Evolutionary conservation across 768 basidiomycete species (phyloP).

Genomic region (Boletus sensibilis): DNA sequence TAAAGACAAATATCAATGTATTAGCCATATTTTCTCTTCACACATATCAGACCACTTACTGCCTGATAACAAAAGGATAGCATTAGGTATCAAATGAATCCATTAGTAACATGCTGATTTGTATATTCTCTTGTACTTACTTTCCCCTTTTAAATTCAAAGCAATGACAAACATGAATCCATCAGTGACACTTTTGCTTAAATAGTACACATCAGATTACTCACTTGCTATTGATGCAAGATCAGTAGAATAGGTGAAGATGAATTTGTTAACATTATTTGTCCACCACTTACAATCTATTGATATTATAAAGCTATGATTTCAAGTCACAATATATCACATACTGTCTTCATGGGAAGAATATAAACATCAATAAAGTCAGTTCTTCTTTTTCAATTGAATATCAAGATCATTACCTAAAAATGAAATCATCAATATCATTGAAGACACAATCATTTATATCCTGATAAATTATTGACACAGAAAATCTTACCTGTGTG

Average conservation of each 20-base stretch:
- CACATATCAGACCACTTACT: too few species aligned
- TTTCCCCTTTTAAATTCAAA: too few species aligned
- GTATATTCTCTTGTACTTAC: too few species aligned
- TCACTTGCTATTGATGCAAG: too few species aligned
- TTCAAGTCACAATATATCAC: neutral
- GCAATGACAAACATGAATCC: too few species aligned
- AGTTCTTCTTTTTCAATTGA: neutral
- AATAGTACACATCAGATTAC: too few species aligned
- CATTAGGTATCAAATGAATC: too few species aligned
- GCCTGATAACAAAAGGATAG: too few species aligned
- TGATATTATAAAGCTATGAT: neutral
- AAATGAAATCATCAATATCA: neutral
- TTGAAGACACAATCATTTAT: neutral
- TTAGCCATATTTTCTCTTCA: too few species aligned
- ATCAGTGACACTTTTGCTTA: too few species aligned
- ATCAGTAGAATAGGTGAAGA: too few species aligned
- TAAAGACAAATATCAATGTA: neutral
- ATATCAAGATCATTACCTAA: neutral
- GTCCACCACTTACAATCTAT: neutral
- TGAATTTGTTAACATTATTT: neutral
- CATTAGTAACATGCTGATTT: too few species aligned
- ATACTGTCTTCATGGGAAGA: neutral
- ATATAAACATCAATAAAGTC: neutral
- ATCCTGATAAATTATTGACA: neutral
- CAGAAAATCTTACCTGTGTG: neutral